Evolutionary conservation across 306 rosid species (phyloP).

Genomic region (Cicer cuneatum): DNA sequence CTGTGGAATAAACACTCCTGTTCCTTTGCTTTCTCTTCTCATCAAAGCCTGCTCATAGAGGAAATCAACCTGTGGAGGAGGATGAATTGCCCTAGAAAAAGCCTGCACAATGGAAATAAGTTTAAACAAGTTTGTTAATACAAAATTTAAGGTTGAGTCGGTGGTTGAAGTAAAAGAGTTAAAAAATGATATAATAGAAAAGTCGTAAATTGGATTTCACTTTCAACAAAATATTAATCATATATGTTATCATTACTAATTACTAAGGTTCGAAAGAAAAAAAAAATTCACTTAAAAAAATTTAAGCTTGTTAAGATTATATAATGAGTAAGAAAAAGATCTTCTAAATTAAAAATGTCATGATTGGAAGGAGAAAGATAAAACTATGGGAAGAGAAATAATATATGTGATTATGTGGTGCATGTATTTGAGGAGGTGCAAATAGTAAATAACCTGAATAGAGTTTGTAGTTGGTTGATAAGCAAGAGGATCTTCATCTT

Average conservation of each 20-base stretch:
- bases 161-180: too few species aligned
- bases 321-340: too few species aligned
- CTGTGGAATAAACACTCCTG: conserved; percentile 94
- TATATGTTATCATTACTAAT: too few species aligned
- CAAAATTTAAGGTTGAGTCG: background rate
- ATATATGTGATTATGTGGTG: background rate
- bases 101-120: conserved; percentile 51
- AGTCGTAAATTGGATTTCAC: too few species aligned
- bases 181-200: too few species aligned
- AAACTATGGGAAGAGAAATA: background rate
- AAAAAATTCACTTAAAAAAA: too few species aligned
- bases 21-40: conserved; percentile 90
- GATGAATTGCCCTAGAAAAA: conserved; percentile 60
- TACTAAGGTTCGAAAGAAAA: too few species aligned
- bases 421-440: conserved; percentile 28
- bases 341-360: too few species aligned
- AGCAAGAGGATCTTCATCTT: conserved; percentile 70
- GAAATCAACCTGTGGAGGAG: conserved; percentile 61
- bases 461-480: conserved; percentile 56
- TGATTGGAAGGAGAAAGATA: background rate
- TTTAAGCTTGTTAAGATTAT: too few species aligned
- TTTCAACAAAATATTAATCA: too few species aligned
- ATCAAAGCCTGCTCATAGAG: conserved; percentile 57
- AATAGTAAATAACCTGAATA: conserved; percentile 59
- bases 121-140: conserved; percentile 1